Evolutionary conservation across 2,329 filamentous ascomycete species (phyloP), one percentile per base, ranked within the genome.

Genomic region (Neonectria punicea): DNA sequence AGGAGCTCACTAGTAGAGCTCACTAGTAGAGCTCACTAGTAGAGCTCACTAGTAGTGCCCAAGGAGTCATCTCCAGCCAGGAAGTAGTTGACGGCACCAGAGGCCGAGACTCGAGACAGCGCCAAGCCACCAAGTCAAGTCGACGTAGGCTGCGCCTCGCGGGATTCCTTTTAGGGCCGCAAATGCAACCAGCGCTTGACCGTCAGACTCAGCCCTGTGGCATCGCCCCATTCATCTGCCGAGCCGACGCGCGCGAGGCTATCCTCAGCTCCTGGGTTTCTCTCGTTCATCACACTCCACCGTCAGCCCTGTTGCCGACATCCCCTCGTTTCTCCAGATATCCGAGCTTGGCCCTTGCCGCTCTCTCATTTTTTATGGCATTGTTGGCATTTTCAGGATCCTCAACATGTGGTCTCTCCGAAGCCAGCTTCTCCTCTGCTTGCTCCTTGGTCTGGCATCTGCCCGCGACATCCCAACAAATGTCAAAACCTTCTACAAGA

Each of bases 401-500:
- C 28, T 56, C 39, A 10, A 18, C 43, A 71, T 72, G 69, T 22
- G 16, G 9, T 63, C 66, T 58, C 64, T 72, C 53, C 69, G 67
- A 55, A 51, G 55, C 49, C 60, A 67, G 18, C 64, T 75, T 10
- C 59, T 74, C 20, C 20, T 70, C 14, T 71, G 67, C 4, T 43
- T 69, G 11, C 64, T 74, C 30, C 68, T 65, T 18, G 64, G 69
- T 36, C 20, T 71, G 7, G 68, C 65, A 20, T 61, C 70, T 4
- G 68, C 73, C 20, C 76, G 77, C 41, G 75, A 80, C 16, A 63
- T 84, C 3, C 82, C 83, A 16, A 66, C 73, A 44, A 84, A 83
- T 62, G 73, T 84, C 9, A 73, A 75, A 49, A 68, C 66, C 54
- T 80, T 85, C 58, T 82, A 82, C 70, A 74, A 83, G 60, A 75